A percentile compares a stretch with the other conserved stretches of the same genome.
Conservation (phyloP, 495 filamentous ascomycete genomes). For the Achaetomiella virescens region DNA sequence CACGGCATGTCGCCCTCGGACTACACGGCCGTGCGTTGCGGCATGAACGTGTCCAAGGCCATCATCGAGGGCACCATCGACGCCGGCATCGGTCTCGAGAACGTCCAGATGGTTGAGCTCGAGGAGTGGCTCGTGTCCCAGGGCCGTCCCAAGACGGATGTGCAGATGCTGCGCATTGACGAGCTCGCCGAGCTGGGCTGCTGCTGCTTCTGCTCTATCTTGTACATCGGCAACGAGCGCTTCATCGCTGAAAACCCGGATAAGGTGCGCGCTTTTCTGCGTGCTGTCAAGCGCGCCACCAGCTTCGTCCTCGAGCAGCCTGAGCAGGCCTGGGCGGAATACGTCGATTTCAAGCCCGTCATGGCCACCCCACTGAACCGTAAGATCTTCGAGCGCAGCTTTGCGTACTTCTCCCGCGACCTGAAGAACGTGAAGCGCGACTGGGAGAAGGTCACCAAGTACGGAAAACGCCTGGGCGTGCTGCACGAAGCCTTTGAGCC, state of each 20-base stretch:
- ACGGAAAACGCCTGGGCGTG: constrained; percentile 60
- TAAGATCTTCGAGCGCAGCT: constrained; percentile 68
- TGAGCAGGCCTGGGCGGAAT: constrained; percentile 52
- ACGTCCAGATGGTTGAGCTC: constrained; percentile 68
- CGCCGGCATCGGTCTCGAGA: constrained; percentile 66
- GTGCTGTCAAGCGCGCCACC: constrained; percentile 61
- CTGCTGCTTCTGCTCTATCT: constrained; percentile 70
- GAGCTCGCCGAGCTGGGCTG: constrained; percentile 65
- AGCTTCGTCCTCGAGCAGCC: constrained; percentile 59
- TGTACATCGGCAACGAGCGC: constrained; percentile 61
- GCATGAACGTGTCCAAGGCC: constrained; percentile 44
- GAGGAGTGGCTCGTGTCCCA: constrained; percentile 60
- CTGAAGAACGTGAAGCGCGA: constrained; percentile 64
- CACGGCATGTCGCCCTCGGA: constrained; percentile 63
- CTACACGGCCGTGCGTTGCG: constrained; percentile 60
- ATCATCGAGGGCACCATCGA: constrained; percentile 61
- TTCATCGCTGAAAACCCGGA: constrained; percentile 57
- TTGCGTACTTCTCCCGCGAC: constrained; percentile 63
- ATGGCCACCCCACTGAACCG: constrained; percentile 60
- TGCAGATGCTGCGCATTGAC: constrained; percentile 70
- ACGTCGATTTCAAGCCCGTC: constrained; percentile 60
- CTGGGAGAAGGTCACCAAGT: constrained; percentile 64
- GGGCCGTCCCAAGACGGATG: constrained; percentile 51
- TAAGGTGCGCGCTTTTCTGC: constrained; percentile 55
- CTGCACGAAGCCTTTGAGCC: constrained; percentile 50